Conservation (phyloP, 129 eudicot genomes). For the Escallonia herrerae region DNA sequence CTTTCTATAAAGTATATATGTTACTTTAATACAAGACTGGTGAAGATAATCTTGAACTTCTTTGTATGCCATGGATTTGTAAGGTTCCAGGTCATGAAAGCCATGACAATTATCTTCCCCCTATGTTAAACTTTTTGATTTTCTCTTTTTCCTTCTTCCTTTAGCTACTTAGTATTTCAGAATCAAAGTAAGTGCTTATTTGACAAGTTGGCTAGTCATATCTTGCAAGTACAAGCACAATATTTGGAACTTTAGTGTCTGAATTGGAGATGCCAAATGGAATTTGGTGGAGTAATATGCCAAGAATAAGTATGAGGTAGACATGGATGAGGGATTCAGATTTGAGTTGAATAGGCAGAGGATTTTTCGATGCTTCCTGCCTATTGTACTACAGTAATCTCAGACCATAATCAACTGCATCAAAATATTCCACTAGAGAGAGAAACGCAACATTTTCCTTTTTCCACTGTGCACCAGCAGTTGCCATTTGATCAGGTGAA, state of each 20-base stretch:
- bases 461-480: too few species aligned
- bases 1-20: background rate
- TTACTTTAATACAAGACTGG: background rate
- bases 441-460: too few species aligned
- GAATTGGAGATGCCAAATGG: conserved; percentile 2
- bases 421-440: too few species aligned
- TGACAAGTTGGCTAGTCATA: background rate
- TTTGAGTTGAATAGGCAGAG: background rate
- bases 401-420: too few species aligned
- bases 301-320: background rate
- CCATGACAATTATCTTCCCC: background rate
- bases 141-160: background rate
- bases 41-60: background rate
- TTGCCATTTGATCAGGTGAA: too few species aligned
- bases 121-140: background rate
- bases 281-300: conserved; percentile 5
- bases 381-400: too few species aligned
- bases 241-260: background rate
- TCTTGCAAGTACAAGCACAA: background rate
- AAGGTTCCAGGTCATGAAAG: background rate
- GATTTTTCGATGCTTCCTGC: too few species aligned
- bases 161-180: background rate
- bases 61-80: conserved; percentile 3
- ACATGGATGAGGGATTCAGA: background rate
- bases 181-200: background rate